A percentile compares a stretch with the other conserved stretches of the same genome.
Conservation (phyloP, 2,329 filamentous ascomycete genomes). For the Colletotrichum godetiae region DNA sequence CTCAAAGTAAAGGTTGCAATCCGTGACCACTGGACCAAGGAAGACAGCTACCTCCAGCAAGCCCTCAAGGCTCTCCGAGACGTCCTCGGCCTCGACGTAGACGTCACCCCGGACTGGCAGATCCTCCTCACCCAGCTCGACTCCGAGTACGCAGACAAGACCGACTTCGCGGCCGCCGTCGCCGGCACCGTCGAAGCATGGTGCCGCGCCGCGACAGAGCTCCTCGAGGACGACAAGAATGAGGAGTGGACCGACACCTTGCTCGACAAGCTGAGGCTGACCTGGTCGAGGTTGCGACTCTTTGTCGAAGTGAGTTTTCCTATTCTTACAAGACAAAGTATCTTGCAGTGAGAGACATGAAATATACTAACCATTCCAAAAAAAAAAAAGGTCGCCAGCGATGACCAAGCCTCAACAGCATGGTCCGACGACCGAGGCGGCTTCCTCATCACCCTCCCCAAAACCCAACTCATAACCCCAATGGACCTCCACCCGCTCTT, state of each 20-base stretch:
- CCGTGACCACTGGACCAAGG: conserved; percentile 55
- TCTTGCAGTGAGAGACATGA: not conserved
- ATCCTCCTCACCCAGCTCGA: conserved; percentile 53
- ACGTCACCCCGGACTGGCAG: conserved; percentile 55
- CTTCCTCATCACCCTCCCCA: conserved; percentile 54
- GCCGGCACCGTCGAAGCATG: conserved; percentile 52
- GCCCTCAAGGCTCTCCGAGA: conserved; percentile 45
- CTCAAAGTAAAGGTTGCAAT: conserved; percentile 55
- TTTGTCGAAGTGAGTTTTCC: conserved; percentile 48
- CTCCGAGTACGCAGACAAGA: conserved; percentile 52
- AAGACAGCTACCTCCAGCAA: conserved; percentile 46
- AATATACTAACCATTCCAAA: not conserved
- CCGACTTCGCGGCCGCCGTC: conserved; percentile 49
- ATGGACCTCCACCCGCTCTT: conserved; percentile 50
- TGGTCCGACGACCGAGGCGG: conserved; percentile 51
- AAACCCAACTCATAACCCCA: conserved; percentile 42
- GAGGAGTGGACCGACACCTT: conserved; percentile 56
- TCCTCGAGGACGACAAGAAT: conserved; percentile 54
- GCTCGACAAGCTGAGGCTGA: conserved; percentile 47
- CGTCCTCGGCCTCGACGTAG: conserved; percentile 52
- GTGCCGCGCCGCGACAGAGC: conserved; percentile 49
- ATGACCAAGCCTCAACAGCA: conserved; percentile 44
- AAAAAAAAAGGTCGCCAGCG: conserved; percentile 37
- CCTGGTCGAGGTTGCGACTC: conserved; percentile 44
- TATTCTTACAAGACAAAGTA: too few species aligned